These are phyloP conservation scores for Clarireedia sp. DNA, from an alignment of 2,329 filamentous ascomycete species.

Conservation along the genomic window DNA sequence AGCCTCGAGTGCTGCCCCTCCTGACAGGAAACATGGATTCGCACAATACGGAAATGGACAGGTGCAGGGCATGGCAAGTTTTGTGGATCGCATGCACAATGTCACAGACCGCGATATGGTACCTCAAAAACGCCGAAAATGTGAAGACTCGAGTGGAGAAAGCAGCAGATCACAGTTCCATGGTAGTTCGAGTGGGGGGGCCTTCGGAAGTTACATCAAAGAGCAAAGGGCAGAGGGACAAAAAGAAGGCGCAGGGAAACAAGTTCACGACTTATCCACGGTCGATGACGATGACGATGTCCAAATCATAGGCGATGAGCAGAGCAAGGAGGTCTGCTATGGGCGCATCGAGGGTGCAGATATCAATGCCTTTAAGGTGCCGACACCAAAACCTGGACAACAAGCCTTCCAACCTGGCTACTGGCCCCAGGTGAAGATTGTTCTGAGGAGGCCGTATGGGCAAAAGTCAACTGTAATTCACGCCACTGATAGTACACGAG, in stretches of 20 bases:
- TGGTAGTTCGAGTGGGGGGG: slow-evolving; percentile 45
- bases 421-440: slow-evolving; percentile 69
- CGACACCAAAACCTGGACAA: slow-evolving; percentile 57
- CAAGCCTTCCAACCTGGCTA: slow-evolving; percentile 48
- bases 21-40: slow-evolving; percentile 14
- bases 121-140: slow-evolving; percentile 59
- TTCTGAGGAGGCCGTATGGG: slow-evolving; percentile 51
- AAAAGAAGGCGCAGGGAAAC: slow-evolving; percentile 25
- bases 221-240: slow-evolving; percentile 44
- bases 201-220: slow-evolving; percentile 59
- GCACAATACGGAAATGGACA: slow-evolving; percentile 14
- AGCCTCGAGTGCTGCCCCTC: not conserved
- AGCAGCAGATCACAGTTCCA: slow-evolving; percentile 37
- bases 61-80: slow-evolving; percentile 41
- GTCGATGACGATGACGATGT: slow-evolving; percentile 51
- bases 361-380: slow-evolving; percentile 60
- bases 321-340: slow-evolving; percentile 69
- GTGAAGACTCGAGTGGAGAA: slow-evolving; percentile 36
- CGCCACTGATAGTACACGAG: slow-evolving; percentile 63
- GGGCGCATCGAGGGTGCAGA: slow-evolving; percentile 64
- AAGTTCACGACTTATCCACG: slow-evolving; percentile 38
- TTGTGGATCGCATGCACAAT: slow-evolving; percentile 71
- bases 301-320: slow-evolving; percentile 49
- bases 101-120: slow-evolving; percentile 58
- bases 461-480: slow-evolving; percentile 55